These are phyloP conservation scores for Cercophora samala DNA, from an alignment of 495 filamentous ascomycete species.

Conservation along the genomic window DNA sequence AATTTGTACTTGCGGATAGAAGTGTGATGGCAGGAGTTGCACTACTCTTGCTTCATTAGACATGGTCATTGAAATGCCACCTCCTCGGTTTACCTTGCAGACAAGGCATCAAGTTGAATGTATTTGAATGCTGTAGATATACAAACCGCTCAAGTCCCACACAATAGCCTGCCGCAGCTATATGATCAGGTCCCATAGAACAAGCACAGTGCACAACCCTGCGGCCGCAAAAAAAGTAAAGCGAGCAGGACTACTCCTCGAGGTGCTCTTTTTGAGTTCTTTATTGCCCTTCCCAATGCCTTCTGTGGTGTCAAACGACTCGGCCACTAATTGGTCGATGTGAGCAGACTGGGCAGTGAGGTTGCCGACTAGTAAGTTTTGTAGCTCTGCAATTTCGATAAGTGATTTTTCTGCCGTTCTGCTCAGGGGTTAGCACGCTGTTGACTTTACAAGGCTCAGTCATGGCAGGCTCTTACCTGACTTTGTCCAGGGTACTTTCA, in stretches of 20 bases:
- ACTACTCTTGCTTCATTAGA: not conserved
- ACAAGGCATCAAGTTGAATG: not conserved
- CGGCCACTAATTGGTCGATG: constrained; percentile 83
- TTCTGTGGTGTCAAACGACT: constrained; percentile 73
- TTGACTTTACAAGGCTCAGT: not conserved
- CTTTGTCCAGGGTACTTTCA: constrained; percentile 86
- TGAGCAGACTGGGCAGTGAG: constrained; percentile 79
- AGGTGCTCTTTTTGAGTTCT: constrained; percentile 80
- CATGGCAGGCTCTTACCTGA: constrained; percentile 56
- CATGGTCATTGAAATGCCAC: not conserved
- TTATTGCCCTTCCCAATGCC: constrained; percentile 88
- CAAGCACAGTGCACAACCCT: constrained; percentile 72
- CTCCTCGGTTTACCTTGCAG: not conserved
- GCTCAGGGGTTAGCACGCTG: not conserved
- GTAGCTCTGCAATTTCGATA: constrained; percentile 87
- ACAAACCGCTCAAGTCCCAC: too few relatives aligned
- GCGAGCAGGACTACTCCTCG: constrained; percentile 77
- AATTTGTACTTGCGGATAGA: not conserved
- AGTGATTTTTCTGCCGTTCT: constrained; percentile 89
- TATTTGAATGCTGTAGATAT: not conserved
- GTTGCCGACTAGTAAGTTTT: constrained; percentile 81
- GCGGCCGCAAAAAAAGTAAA: constrained; percentile 86
- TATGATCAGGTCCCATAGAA: constrained; percentile 93
- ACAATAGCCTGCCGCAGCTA: constrained; percentile 34
- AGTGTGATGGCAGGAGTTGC: not conserved